Evolutionary conservation across 306 rosid species (phyloP).

Genomic region (Vigna radiata): DNA sequence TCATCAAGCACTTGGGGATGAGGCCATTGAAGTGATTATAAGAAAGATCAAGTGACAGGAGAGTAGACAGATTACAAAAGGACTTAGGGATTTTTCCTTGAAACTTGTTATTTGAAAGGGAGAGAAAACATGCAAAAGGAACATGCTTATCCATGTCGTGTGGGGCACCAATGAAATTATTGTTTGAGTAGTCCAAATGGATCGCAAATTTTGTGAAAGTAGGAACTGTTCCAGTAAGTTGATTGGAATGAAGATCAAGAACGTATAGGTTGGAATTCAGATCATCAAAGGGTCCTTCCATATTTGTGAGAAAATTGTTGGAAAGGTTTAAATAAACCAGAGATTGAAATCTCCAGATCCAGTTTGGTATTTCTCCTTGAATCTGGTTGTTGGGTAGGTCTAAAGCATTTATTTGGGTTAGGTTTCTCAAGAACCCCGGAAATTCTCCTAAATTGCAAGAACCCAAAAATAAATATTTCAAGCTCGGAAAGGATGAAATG

Average conservation of each 20-base stretch:
- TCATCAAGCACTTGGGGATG: conserved; percentile 44
- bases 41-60: conserved; percentile 52
- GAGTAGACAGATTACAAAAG: conserved; percentile 26
- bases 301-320: conserved; percentile 43
- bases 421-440: conserved; percentile 52
- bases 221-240: conserved; percentile 43
- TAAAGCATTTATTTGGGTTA: neutral
- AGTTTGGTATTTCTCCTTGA: conserved; percentile 53
- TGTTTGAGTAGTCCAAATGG: conserved; percentile 49
- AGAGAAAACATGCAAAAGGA: neutral
- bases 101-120: conserved; percentile 34
- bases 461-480: conserved; percentile 40
- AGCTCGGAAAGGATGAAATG: conserved; percentile 18
- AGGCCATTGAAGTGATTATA: conserved; percentile 30
- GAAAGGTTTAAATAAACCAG: conserved; percentile 54
- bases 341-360: conserved; percentile 57
- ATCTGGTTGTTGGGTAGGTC: conserved; percentile 60
- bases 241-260: conserved; percentile 60
- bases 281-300: conserved; percentile 38
- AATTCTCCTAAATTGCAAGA: conserved; percentile 47
- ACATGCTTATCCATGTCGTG: conserved; percentile 10
- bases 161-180: conserved; percentile 46
- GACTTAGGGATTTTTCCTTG: conserved; percentile 30
- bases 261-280: neutral
- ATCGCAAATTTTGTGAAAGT: neutral